Conservation (phyloP, 192 early-diverging fungal species). For the Mortierella antarctica region DNA sequence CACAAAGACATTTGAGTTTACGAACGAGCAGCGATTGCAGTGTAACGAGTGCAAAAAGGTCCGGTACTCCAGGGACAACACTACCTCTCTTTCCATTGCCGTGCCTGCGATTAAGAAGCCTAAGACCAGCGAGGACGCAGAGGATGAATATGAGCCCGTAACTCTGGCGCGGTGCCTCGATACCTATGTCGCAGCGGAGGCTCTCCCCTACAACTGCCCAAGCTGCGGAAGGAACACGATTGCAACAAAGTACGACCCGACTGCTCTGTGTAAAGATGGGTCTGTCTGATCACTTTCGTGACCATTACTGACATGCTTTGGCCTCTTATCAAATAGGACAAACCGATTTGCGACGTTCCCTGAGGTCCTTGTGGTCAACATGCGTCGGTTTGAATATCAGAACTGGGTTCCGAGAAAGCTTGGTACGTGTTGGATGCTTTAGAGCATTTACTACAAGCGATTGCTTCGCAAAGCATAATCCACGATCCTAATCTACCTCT, state of each 20-base stretch:
- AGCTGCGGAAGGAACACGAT: conserved; percentile 67
- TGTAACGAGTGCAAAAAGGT: conserved; percentile 88
- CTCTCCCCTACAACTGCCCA: conserved; percentile 73
- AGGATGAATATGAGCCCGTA: conserved; percentile 65
- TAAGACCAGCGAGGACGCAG: conserved; percentile 7
- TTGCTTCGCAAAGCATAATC: neutral
- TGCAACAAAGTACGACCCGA: conserved; percentile 62
- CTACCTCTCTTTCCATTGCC: conserved; percentile 69
- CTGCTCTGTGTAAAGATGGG: neutral
- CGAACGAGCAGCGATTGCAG: conserved; percentile 85
- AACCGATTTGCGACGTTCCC: conserved; percentile 80
- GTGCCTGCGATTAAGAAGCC: conserved; percentile 74
- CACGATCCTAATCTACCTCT: neutral
- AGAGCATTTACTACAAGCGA: neutral
- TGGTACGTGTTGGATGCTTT: conserved; percentile 39
- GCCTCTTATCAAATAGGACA: conserved; percentile 44
- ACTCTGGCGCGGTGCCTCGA: conserved; percentile 76
- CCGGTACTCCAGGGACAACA: conserved; percentile 71
- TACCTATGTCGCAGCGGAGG: conserved; percentile 61
- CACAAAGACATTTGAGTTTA: conserved; percentile 82
- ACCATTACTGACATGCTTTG: neutral
- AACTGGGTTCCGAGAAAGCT: conserved; percentile 86
- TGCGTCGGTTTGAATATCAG: conserved; percentile 77
- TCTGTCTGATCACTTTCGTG: neutral
- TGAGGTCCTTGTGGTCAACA: conserved; percentile 77